Percentiles rank a stretch among this genome's conserved stretches.
phyloP scores from a whole-genome alignment of 148 eudicot species.

The Rhododendron griersonianum region DNA sequence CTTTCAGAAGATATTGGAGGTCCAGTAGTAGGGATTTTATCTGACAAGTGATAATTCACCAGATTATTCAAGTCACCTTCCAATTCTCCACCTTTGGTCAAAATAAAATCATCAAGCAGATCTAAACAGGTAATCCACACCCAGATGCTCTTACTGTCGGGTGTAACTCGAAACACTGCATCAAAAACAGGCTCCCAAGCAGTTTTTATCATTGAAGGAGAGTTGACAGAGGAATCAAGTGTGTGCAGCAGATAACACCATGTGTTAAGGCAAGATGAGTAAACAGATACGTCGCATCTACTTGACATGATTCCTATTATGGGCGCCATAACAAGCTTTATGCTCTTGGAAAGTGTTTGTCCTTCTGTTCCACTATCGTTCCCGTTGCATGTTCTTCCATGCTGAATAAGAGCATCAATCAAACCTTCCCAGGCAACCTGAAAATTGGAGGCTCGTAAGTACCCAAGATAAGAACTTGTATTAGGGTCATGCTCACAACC shows the following conservation, averaged over 20 bases:
- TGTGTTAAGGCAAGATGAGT: constrained; percentile 64
- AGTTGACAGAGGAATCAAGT: constrained; percentile 52
- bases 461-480: background rate
- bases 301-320: constrained; percentile 60
- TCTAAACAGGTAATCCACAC: constrained; percentile 56
- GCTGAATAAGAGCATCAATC: constrained; percentile 67
- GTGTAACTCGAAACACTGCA: constrained; percentile 40
- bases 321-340: constrained; percentile 89
- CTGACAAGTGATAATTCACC: constrained; percentile 14
- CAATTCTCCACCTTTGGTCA: constrained; percentile 26
- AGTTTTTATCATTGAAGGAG: constrained; percentile 35
- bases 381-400: constrained; percentile 19
- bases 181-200: constrained; percentile 72
- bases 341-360: constrained; percentile 34
- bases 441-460: constrained; percentile 10
- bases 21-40: constrained; percentile 11
- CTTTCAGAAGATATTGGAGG: constrained; percentile 19
- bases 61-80: constrained; percentile 20
- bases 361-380: constrained; percentile 24
- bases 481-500: background rate
- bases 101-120: constrained; percentile 48
- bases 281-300: constrained; percentile 61
- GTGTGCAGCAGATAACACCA: constrained; percentile 90
- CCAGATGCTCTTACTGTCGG: constrained; percentile 44
- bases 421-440: constrained; percentile 97